Percentiles rank a stretch among this genome's conserved stretches.
Conservation (phyloP, 2,329 filamentous ascomycete genomes). For the Golovinomyces cichoracearum region DNA sequence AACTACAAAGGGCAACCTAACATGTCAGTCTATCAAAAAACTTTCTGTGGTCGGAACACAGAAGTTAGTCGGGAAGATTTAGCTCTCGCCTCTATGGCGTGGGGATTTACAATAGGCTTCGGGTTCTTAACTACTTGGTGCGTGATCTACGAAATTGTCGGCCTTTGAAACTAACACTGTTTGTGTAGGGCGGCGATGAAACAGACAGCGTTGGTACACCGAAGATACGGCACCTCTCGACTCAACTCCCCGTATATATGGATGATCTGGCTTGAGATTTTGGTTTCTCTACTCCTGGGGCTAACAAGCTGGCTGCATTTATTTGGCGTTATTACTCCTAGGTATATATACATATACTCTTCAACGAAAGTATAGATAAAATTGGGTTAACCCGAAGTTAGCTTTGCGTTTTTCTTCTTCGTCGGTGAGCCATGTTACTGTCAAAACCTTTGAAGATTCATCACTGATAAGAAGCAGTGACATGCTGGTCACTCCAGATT, state of each 20-base stretch:
- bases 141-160: background rate
- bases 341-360: slow-evolving; percentile 6
- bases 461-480: slow-evolving; percentile 5
- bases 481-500: slow-evolving; percentile 18
- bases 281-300: slow-evolving; percentile 17
- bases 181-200: slow-evolving; percentile 11
- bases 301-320: slow-evolving; percentile 20
- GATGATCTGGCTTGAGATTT: slow-evolving; percentile 22
- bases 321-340: slow-evolving; percentile 15
- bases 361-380: background rate
- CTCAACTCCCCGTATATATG: slow-evolving; percentile 17
- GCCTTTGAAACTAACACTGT: slow-evolving; percentile 13
- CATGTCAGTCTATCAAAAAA: too few relatives aligned
- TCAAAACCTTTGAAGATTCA: background rate
- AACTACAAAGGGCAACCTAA: too few relatives aligned
- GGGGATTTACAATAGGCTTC: slow-evolving; percentile 18
- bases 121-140: slow-evolving; percentile 7
- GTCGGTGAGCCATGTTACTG: slow-evolving; percentile 5
- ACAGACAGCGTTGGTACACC: slow-evolving; percentile 16
- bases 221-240: slow-evolving; percentile 11
- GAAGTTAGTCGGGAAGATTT: slow-evolving; percentile 10
- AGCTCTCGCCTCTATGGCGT: slow-evolving; percentile 17
- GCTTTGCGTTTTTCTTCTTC: slow-evolving; percentile 9
- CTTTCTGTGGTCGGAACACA: too few relatives aligned
- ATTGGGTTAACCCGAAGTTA: slow-evolving; percentile 1